Evolutionary conservation across 179 eudicot genomes (phyloP), one percentile per base, ranked within the genome.

Genomic region (Nepenthes alata): DNA sequence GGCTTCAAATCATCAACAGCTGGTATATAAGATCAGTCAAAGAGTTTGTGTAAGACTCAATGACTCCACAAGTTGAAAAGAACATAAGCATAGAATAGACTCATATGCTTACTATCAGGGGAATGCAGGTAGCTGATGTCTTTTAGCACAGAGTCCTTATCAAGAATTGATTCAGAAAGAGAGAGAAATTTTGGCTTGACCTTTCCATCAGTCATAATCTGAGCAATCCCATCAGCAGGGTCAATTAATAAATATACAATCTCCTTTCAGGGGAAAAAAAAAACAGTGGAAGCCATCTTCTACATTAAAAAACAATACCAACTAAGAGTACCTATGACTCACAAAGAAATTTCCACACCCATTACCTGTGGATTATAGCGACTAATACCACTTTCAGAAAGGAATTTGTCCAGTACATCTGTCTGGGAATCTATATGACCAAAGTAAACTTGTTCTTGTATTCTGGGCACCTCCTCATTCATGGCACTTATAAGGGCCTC

Each of bases 381-480:
- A 16, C 74, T 83, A 55, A 87, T 76, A 62, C 95, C 97, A 77
- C 81, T 80, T 77, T 94, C 97, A 4, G 94, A 87, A 15, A 94
- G 75, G 74, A 94, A 81, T 72, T 94, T 94, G 69, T 94, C 89
- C 68, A 94, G 77, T 63, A 90, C 87, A 70, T 94, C 86, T 71
- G 97, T 90, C 55, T 78, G 84, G 37, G 99, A 83, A 68, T 67
- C 84, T 65, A 94, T 90, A 35, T 83, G 88, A 47, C 99, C 99
- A 68, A 83, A 94, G 67, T 94, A 94, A 63, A 94, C 97, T 82
- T 89, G 97, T 69, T 94, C 97, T 79, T 94, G 99, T 59, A 94
- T 85, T 74, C 87, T 90, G n/a, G 97, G 95, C 68, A 90, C 83
- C 83, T 94, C 99, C 8, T 94, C 99, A 59, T 90, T 94, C 88